Conservation (phyloP, 2,329 filamentous ascomycete species). For the Leptographium wingfieldii region DNA sequence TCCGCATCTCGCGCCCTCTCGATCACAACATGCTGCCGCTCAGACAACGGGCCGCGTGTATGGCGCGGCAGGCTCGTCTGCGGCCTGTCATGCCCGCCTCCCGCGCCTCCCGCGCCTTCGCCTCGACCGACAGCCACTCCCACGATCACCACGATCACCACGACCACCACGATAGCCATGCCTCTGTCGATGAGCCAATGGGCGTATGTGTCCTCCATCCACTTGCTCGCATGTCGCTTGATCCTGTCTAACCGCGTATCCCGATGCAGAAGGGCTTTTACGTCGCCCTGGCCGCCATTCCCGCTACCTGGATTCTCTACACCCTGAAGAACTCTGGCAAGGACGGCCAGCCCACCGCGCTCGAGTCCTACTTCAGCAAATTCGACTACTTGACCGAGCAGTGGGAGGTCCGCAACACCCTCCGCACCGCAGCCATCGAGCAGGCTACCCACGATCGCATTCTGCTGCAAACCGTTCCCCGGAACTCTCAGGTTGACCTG, state of each 20-base stretch:
- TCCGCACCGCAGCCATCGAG: slow-evolving; percentile 38
- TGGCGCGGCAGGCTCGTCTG: slow-evolving; percentile 22
- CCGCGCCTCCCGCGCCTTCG: slow-evolving; percentile 35
- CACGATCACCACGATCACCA: slow-evolving; percentile 8
- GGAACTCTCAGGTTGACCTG: slow-evolving; percentile 36
- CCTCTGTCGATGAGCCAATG: slow-evolving; percentile 36
- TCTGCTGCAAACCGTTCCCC: slow-evolving; percentile 34
- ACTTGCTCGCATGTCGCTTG: not conserved
- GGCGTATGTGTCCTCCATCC: slow-evolving; percentile 32
- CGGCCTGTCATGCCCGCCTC: slow-evolving; percentile 17
- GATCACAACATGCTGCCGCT: slow-evolving; percentile 23
- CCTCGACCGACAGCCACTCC: slow-evolving; percentile 23
- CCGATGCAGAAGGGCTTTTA: slow-evolving; percentile 35
- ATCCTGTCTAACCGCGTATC: not conserved
- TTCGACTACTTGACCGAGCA: slow-evolving; percentile 33
- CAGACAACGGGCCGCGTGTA: slow-evolving; percentile 22
- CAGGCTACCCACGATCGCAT: slow-evolving; percentile 46
- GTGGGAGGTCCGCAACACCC: slow-evolving; percentile 39
- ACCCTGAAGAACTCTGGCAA: slow-evolving; percentile 32
- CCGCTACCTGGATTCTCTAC: slow-evolving; percentile 33
- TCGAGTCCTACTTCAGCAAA: slow-evolving; percentile 33
- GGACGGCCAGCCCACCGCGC: slow-evolving; percentile 35
- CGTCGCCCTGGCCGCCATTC: slow-evolving; percentile 30
- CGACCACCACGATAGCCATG: slow-evolving; percentile 23
- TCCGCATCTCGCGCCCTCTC: not conserved